Base-by-base conservation (phyloP, 164 flowering plant genomes). In the Malania oleifera region DNA sequence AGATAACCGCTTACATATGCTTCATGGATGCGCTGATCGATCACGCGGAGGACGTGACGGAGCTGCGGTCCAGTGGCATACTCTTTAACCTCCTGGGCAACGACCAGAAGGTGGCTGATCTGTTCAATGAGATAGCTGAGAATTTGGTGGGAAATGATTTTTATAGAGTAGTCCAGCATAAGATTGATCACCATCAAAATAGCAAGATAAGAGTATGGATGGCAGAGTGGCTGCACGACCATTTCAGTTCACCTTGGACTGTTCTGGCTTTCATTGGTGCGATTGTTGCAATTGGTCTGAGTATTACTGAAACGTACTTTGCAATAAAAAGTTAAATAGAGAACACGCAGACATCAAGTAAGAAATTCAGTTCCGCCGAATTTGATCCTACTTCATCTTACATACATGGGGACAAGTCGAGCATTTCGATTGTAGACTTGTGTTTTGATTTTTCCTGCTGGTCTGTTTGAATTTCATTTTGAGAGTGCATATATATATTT, bases 21-120 rank as follows among this genome's bases (percentile, higher is more conserved):
- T 63, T 63, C 60, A 9, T 63, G 44, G 66, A 63, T 25, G 31
- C 60, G 0, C 53, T 54, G 10, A 63, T 63, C 15, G 60, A 63
- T 24, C 12, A 13, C 18, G 43, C 41, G n/a, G 52, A 41, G 7
- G 65, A 62, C 17, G 65, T 62, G 51, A 52, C 41, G 41, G 60
- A 31, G 45, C 37, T 63, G n/a, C 14, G 47, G 26, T 8, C 40
- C 1, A 11, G 13, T 0, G 47, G 60, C 7, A 22, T 63, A 22
- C 66, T 63, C 7, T 13, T 14, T 14, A 63, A 63, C 37, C 24
- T 5, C 52, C 52, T 62, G 1, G 58, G 58, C 12, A 62, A 41
- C 41, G 65, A 62, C 31, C 12, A 53, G 38, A 17, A 62, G 17
- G 58, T 62, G 52, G 58, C 65, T 0, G 51, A 62, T 10, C 55